phyloP scores from a whole-genome alignment of 345 rosid species.

The Reutealis trisperma region DNA sequence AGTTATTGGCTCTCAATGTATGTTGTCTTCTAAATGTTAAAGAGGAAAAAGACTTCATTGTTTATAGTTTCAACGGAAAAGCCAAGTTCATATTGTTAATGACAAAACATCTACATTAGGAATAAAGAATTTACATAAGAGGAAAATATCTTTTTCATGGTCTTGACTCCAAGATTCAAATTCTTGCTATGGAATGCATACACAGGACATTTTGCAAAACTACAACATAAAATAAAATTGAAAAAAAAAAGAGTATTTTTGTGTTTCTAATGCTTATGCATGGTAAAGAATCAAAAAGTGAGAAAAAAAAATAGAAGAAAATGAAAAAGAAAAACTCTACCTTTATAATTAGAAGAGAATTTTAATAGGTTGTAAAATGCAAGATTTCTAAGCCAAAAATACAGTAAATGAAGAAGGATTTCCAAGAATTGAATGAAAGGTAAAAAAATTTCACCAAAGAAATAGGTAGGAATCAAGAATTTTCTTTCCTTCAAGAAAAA shows the following conservation, averaged over 20 bases:
- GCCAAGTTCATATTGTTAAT: not conserved
- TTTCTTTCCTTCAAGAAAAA: not conserved
- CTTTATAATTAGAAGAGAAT: not conserved
- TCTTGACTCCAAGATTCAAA: too few relatives aligned
- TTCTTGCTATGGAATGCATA: too few relatives aligned
- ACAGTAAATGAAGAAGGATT: not conserved
- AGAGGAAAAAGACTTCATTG: too few relatives aligned
- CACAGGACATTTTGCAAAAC: not conserved
- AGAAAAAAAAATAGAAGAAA: not conserved
- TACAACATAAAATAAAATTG: too few relatives aligned
- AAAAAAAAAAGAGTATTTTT: not conserved
- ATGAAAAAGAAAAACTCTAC: not conserved
- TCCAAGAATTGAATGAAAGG: not conserved
- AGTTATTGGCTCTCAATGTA: too few relatives aligned
- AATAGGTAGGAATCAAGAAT: too few relatives aligned
- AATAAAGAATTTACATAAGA: too few relatives aligned
- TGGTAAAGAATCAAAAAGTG: not conserved
- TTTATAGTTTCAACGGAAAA: not conserved
- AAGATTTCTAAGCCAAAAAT: not conserved
- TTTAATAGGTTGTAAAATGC: not conserved
- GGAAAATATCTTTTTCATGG: too few relatives aligned
- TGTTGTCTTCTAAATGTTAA: too few relatives aligned
- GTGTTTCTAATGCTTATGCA: not conserved
- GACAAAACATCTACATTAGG: too few relatives aligned
- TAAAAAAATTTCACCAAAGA: not conserved